phyloP scores from a whole-genome alignment of 1,139 yeast species.

The Kluyveromyces marxianus region DNA sequence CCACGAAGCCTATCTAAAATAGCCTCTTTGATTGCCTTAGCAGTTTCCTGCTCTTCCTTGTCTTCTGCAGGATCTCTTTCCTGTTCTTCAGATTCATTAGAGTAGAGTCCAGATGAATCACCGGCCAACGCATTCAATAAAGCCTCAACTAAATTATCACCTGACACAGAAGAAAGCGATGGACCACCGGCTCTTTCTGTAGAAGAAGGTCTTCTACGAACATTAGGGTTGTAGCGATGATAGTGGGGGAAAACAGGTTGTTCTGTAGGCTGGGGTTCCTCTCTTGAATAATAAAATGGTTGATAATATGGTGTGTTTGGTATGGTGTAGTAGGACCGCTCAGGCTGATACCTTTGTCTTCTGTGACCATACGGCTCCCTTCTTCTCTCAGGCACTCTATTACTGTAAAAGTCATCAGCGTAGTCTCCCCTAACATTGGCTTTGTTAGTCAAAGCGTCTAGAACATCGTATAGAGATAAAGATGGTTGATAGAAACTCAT shows the following conservation, averaged over 20 bases:
- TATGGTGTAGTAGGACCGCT: conserved; percentile 7
- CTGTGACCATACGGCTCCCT: background rate
- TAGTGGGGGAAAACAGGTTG: background rate
- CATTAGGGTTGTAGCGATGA: background rate
- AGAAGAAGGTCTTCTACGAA: background rate
- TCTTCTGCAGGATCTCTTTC: conserved; percentile 4
- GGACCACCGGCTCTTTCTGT: background rate
- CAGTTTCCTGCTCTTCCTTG: conserved; percentile 1
- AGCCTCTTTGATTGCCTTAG: background rate
- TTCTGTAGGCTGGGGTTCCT: conserved; percentile 1
- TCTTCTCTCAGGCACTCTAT: background rate
- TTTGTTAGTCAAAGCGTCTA: conserved; percentile 23
- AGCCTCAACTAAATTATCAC: conserved; percentile 12
- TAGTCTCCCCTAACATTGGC: conserved; percentile 11
- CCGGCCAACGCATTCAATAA: conserved; percentile 17
- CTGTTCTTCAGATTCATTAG: conserved; percentile 6
- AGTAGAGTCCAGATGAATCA: conserved; percentile 4
- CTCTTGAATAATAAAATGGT: conserved; percentile 7
- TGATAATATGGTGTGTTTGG: conserved; percentile 9
- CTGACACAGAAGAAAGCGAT: background rate
- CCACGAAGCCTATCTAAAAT: no score
- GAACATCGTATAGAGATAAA: conserved; percentile 24
- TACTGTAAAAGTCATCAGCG: background rate
- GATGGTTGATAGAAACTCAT: conserved; percentile 30
- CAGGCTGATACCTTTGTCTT: conserved; percentile 1